phyloP scores from a whole-genome alignment of 768 basidiomycete genomes.

The Cubamyces lactineus region DNA sequence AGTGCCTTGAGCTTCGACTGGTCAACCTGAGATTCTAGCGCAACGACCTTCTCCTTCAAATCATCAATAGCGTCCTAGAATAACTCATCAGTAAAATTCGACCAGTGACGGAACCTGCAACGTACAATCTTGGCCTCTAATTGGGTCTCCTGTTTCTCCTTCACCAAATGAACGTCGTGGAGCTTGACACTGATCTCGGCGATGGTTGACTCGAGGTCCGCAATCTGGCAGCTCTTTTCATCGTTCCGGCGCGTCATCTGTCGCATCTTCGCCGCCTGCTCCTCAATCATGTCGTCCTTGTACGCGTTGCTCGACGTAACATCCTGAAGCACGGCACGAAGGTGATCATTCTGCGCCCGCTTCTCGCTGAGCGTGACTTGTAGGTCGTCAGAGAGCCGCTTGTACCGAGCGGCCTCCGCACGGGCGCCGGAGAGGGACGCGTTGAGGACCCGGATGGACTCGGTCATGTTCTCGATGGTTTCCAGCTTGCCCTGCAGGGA shows the following conservation, averaged over 20 bases:
- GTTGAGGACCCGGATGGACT: neutral
- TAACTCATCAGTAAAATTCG: too few relatives aligned
- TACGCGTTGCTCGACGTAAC: too few relatives aligned
- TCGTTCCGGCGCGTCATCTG: neutral
- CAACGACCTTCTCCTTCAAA: neutral
- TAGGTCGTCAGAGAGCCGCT: neutral
- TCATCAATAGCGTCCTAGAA: too few relatives aligned
- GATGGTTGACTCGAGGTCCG: neutral
- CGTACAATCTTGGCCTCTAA: too few relatives aligned
- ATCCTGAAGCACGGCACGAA: too few relatives aligned
- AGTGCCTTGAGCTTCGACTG: neutral
- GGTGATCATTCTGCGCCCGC: neutral
- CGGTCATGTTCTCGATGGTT: neutral
- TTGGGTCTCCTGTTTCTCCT: too few relatives aligned
- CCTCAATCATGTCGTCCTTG: too few relatives aligned
- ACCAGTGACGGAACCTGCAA: too few relatives aligned
- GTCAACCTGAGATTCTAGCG: neutral
- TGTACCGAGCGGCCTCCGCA: neutral
- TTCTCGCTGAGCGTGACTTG: neutral
- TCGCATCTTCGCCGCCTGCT: too few relatives aligned
- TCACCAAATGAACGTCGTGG: too few relatives aligned
- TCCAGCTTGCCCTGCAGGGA: neutral
- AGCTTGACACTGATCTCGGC: neutral
- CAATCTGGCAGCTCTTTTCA: neutral
- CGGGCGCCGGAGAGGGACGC: neutral